Evolutionary conservation across 352 stramenopile species (phyloP).

Genomic region (Pythium coloratum): DNA sequence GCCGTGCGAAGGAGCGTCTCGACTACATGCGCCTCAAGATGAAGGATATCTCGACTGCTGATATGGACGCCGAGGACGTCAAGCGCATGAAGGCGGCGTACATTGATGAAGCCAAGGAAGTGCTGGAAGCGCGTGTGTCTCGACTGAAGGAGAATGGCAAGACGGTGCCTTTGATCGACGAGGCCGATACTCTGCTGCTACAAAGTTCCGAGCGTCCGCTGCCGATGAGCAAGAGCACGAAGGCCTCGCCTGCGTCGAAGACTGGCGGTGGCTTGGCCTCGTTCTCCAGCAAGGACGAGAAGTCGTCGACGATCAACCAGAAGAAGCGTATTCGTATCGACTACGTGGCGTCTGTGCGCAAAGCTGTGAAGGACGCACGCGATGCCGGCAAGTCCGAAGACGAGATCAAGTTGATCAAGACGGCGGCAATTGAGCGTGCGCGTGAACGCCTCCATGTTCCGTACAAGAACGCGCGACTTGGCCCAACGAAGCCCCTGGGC

Average conservation of each 20-base stretch:
- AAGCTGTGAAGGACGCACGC: constrained; percentile 71
- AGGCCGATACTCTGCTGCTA: constrained; percentile 72
- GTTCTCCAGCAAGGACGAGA: constrained; percentile 3
- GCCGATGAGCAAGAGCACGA: constrained; percentile 36
- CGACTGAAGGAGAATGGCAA: constrained; percentile 78
- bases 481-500: constrained; percentile 70
- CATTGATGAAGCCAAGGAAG: constrained; percentile 88
- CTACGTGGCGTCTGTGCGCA: constrained; percentile 83
- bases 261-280: constrained; percentile 5
- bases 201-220: constrained; percentile 46
- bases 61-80: constrained; percentile 82
- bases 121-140: constrained; percentile 80
- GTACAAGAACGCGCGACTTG: constrained; percentile 75
- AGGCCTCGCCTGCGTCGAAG: constrained; percentile 39
- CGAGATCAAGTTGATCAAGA: constrained; percentile 67
- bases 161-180: constrained; percentile 74
- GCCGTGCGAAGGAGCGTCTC: constrained; percentile 77
- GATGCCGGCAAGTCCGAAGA: constrained; percentile 79
- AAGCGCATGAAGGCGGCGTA: constrained; percentile 89
- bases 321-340: constrained; percentile 88
- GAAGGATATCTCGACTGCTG: constrained; percentile 83
- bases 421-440: constrained; percentile 72
- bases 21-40: constrained; percentile 91
- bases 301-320: constrained; percentile 33
- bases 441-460: constrained; percentile 76